Evolutionary conservation across 306 rosid genomes (phyloP).

Genomic region (Amphicarpaea edgeworthii): DNA sequence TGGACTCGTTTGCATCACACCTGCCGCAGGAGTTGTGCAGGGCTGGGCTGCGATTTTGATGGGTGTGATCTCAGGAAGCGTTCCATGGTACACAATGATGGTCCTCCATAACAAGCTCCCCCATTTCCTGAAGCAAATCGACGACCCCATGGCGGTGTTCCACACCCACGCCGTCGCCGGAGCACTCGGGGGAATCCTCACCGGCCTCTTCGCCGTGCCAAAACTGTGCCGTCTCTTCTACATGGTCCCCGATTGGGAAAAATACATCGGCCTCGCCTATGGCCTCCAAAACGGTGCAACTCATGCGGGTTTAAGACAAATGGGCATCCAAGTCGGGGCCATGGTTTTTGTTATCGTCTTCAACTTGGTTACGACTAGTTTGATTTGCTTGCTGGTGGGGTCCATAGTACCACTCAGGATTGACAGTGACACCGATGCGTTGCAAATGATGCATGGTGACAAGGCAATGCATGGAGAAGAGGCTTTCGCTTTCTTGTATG

Average conservation of each 20-base stretch:
- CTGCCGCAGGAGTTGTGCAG: conserved; percentile 63
- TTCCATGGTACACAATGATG: conserved; percentile 69
- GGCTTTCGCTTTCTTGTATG: conserved; percentile 54
- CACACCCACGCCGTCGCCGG: conserved; percentile 68
- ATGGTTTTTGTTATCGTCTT: conserved; percentile 49
- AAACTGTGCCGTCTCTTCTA: conserved; percentile 61
- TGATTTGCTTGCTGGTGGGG: conserved; percentile 56
- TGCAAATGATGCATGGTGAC: conserved; percentile 57
- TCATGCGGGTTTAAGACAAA: conserved; percentile 51
- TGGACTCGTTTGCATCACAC: conserved; percentile 63
- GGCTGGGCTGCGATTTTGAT: conserved; percentile 70
- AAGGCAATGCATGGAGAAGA: conserved; percentile 60
- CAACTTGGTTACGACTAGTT: conserved; percentile 48
- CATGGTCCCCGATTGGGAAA: conserved; percentile 62
- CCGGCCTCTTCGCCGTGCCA: conserved; percentile 59
- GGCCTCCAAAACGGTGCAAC: conserved; percentile 50
- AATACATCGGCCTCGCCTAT: conserved; percentile 61
- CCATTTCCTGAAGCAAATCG: conserved; percentile 44
- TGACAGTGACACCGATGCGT: conserved; percentile 27
- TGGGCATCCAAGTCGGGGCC: conserved; percentile 55
- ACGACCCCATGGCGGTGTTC: conserved; percentile 60
- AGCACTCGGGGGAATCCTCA: conserved; percentile 55
- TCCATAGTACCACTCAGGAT: conserved; percentile 52
- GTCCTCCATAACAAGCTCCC: conserved; percentile 52
- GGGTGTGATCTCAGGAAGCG: conserved; percentile 57